A percentile compares a stretch with the other conserved stretches of the same genome.
These are phyloP conservation scores for Tribonema minus DNA, from an alignment of 108 stramenopile genomes.

Conservation along the genomic window DNA sequence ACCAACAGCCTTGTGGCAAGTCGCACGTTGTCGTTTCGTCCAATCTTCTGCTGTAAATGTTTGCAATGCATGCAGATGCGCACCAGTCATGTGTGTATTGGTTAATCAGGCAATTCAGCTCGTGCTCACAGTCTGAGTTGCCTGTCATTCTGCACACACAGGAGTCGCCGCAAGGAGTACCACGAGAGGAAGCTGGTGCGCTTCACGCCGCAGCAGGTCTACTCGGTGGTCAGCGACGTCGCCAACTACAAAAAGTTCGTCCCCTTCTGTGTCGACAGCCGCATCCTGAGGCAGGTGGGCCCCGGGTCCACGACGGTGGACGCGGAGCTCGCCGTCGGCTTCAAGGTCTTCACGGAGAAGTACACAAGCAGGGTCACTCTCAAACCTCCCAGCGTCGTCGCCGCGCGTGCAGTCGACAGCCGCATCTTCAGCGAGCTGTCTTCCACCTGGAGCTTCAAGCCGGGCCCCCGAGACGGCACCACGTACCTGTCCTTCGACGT, in stretches of 20 bases:
- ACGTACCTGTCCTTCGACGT: constrained; percentile 31
- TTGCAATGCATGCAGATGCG: too few relatives aligned
- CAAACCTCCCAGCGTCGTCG: not conserved
- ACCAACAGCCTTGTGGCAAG: too few relatives aligned
- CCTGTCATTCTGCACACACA: too few relatives aligned
- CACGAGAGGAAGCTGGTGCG: constrained; percentile 18
- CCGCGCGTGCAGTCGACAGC: constrained; percentile 9
- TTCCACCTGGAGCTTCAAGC: constrained; percentile 40
- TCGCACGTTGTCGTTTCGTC: too few relatives aligned
- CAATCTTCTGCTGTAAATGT: too few relatives aligned
- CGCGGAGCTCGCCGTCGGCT: constrained; percentile 40
- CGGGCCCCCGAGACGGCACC: not conserved
- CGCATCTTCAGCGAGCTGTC: constrained; percentile 19
- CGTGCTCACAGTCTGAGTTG: too few relatives aligned
- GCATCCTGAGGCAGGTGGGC: constrained; percentile 12
- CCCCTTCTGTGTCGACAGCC: constrained; percentile 29
- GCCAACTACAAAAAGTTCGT: constrained; percentile 43
- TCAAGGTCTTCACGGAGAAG: constrained; percentile 37
- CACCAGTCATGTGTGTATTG: too few relatives aligned
- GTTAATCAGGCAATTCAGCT: too few relatives aligned
- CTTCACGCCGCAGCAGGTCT: constrained; percentile 16
- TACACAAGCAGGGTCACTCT: constrained; percentile 24
- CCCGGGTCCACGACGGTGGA: constrained; percentile 12
- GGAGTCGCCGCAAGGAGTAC: too few relatives aligned
- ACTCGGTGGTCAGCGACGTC: constrained; percentile 31